Evolutionary conservation across 2,329 filamentous ascomycete genomes (phyloP), one percentile per base, ranked within the genome.

Genomic region (Botrytis elliptica): DNA sequence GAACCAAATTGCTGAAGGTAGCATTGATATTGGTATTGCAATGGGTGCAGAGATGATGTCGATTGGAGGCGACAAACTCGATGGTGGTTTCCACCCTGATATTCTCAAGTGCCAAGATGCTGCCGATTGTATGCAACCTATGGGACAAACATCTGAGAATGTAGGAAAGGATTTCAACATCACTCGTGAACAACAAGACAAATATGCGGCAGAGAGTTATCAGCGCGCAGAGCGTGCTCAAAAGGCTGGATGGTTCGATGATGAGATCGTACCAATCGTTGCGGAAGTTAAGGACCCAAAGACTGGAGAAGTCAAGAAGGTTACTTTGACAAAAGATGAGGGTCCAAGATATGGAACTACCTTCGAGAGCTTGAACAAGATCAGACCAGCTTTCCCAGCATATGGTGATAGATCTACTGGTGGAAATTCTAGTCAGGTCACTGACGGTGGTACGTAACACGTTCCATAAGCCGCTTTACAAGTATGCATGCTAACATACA

Each of bases 71-170:
- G 93, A 95, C 81, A 84, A 87, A 36, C 86, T 94, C 55, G 89
- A 90, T 63, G 83, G 89, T 76, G 91, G 92, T 6, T 96, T 98
- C 84, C 91, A 94, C 82, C 90, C 92, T 77, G 90, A 91, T 76
- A 90, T 98, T 75, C 85, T 93, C 85, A 78, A 85, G 87, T 80
- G 92, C 84, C 92, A 94, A 82, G 93, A 98, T 81, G 89, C 94
- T 0, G 84, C 84, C 65, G 95, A 98, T 85, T 96, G 94, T 87
- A 89, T 95, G 89, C 89, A 94, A 87, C 93, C 95, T 77, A 99
- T 99, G 96, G 96, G 96, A 36, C 97, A 97, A 89, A 99, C 96
- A 4, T 95, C 92, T 74, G 96, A 99, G 86, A 98, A 98, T 82
- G 94, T 99, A 42, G 94, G 92, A 79, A 90, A 90, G 67, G 96